Conservation (phyloP, 1,284 basidiomycete species). For the Cutaneotrichosporon dermatis region DNA sequence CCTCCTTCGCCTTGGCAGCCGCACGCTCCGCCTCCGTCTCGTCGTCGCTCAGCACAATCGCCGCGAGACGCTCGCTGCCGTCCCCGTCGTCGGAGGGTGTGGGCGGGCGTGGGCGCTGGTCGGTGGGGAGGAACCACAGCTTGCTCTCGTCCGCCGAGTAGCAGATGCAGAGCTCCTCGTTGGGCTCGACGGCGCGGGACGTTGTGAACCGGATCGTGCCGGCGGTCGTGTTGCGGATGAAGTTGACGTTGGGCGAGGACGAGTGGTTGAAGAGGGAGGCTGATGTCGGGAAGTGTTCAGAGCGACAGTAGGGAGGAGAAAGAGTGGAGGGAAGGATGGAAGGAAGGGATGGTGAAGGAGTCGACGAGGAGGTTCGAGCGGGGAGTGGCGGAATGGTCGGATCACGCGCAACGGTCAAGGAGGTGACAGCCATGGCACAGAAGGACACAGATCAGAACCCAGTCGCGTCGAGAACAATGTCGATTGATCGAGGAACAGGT, state of each 20-base stretch:
- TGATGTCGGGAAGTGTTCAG: conserved; percentile 11
- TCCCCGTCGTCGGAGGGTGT: conserved; percentile 13
- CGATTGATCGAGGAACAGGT: no score
- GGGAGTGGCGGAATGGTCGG: no score
- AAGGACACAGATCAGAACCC: no score
- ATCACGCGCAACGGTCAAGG: no score
- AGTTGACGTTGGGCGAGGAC: conserved; percentile 47
- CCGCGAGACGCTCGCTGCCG: conserved; percentile 7
- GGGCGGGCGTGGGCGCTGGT: neutral
- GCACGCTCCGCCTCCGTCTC: neutral
- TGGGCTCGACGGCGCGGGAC: conserved; percentile 25
- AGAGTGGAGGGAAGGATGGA: no score
- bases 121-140: conserved; percentile 42
- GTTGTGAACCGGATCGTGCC: conserved; percentile 40
- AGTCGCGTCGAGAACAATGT: no score
- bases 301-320: neutral
- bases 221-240: conserved; percentile 28
- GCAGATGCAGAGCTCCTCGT: conserved; percentile 46
- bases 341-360: no score
- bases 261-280: conserved; percentile 51
- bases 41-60: conserved; percentile 7
- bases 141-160: conserved; percentile 47
- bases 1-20: neutral
- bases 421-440: no score
- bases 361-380: no score